Percentiles rank a stretch among this genome's conserved stretches.
Evolutionary conservation across 1,284 basidiomycete species (phyloP).

Genomic region (Phlebopus sp.): DNA sequence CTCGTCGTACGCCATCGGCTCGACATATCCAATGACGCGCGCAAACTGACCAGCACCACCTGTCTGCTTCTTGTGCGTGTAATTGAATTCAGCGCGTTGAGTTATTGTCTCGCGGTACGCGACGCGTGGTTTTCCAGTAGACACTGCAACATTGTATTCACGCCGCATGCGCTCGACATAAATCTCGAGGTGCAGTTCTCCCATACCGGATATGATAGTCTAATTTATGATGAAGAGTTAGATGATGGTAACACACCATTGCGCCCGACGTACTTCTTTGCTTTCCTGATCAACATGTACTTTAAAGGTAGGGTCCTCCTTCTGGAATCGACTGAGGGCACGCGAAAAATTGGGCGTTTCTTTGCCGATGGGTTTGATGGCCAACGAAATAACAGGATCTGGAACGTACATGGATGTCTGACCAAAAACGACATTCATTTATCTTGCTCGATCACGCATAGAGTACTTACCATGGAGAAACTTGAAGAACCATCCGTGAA

Average conservation of each 20-base stretch:
- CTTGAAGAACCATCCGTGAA: conserved; percentile 91
- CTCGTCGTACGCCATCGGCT: conserved; percentile 82
- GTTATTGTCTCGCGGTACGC: conserved; percentile 97
- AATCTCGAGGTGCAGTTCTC: conserved; percentile 97
- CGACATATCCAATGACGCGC: conserved; percentile 88
- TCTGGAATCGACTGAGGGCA: conserved; percentile 96
- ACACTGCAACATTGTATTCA: conserved; percentile 94
- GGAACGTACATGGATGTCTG: conserved; percentile 99
- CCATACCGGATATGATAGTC: conserved; percentile 99
- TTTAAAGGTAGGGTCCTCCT: conserved; percentile 98
- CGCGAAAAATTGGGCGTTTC: conserved; percentile 97
- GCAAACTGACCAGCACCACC: conserved; percentile 98
- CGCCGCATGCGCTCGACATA: conserved; percentile 99
- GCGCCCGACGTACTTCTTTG: conserved; percentile 68
- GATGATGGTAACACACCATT: not conserved
- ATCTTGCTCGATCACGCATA: not conserved
- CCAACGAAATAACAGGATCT: conserved; percentile 95
- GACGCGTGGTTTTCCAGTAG: conserved; percentile 94
- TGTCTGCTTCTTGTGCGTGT: conserved; percentile 98
- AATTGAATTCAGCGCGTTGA: conserved; percentile 78
- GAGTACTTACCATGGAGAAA: conserved; percentile 77
- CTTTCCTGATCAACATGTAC: conserved; percentile 94
- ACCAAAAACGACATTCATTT: conserved; percentile 2
- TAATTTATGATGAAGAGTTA: conserved; percentile 29
- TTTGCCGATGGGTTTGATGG: conserved; percentile 88